Percentiles rank a stretch among this genome's conserved stretches.
Conservation (phyloP, 306 rosid genomes). For the Calophaca sinica region DNA sequence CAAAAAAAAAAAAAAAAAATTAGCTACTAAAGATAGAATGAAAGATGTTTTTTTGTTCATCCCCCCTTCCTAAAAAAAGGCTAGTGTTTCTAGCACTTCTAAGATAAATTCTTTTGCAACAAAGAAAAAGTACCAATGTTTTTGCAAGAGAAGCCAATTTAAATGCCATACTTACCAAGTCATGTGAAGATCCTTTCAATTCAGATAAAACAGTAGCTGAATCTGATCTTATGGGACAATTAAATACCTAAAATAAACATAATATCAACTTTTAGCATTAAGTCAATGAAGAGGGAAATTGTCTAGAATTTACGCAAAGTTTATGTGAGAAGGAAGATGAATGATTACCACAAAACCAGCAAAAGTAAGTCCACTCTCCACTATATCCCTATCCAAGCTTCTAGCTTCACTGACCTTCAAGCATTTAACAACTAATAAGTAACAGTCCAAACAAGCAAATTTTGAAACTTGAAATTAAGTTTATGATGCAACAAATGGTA, state of each 20-base stretch:
- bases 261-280: slow-evolving; percentile 40
- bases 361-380: slow-evolving; percentile 86
- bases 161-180: slow-evolving; percentile 72
- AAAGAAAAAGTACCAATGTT: background rate
- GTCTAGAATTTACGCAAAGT: slow-evolving; percentile 8
- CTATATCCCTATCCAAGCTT: slow-evolving; percentile 96
- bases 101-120: background rate
- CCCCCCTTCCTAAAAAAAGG: slow-evolving; percentile 11
- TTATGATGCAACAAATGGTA: slow-evolving; percentile 11
- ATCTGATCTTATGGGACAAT: slow-evolving; percentile 96
- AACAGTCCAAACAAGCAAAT: slow-evolving; percentile 29
- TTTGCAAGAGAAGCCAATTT: slow-evolving; percentile 36
- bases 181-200: slow-evolving; percentile 91
- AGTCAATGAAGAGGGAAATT: slow-evolving; percentile 31
- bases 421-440: slow-evolving; percentile 45
- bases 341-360: slow-evolving; percentile 93
- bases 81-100: slow-evolving; percentile 1
- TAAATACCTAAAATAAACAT: slow-evolving; percentile 79
- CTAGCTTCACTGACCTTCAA: slow-evolving; percentile 99
- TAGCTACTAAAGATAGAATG: too few species aligned
- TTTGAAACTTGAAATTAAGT: background rate
- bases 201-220: slow-evolving; percentile 84
- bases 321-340: slow-evolving; percentile 22
- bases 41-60: background rate
- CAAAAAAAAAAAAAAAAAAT: too few species aligned